Conservation (phyloP, 2,329 filamentous ascomycete genomes). For the Xylariaceae sp. region DNA sequence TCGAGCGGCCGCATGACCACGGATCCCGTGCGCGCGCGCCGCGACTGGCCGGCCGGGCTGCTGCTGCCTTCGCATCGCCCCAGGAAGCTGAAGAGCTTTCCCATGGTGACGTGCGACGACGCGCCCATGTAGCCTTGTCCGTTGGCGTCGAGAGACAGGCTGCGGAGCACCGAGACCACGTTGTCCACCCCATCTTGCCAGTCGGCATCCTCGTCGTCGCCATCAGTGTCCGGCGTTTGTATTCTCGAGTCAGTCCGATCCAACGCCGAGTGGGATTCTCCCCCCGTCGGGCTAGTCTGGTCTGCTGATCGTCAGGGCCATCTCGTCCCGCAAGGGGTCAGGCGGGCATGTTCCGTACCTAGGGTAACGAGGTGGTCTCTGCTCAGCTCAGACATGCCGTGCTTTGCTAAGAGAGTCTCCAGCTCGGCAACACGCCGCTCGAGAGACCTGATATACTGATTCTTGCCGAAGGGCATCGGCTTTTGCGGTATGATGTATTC, state of each 20-base stretch:
- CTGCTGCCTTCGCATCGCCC: too few relatives aligned
- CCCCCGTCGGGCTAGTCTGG: background rate
- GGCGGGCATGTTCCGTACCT: background rate
- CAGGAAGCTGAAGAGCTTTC: background rate
- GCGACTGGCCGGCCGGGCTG: too few relatives aligned
- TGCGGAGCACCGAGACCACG: background rate
- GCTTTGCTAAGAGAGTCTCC: slow-evolving; percentile 3
- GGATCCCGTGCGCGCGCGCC: too few relatives aligned
- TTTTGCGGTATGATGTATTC: slow-evolving; percentile 8
- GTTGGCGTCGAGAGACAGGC: background rate
- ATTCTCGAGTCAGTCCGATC: too few relatives aligned
- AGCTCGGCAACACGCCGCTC: slow-evolving; percentile 6
- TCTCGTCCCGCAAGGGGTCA: background rate
- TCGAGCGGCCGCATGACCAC: background rate
- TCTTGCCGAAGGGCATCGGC: slow-evolving; percentile 8
- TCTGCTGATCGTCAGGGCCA: background rate
- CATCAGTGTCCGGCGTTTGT: too few relatives aligned
- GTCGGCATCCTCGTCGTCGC: background rate
- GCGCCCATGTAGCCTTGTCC: background rate
- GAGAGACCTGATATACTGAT: slow-evolving; percentile 3
- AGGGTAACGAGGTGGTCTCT: too few relatives aligned
- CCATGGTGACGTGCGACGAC: background rate
- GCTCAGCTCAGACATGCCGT: slow-evolving; percentile 4
- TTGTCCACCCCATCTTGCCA: background rate
- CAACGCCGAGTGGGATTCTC: background rate